phyloP scores from a whole-genome alignment of 2,329 filamentous ascomycete species.

The Xylariales sp. region DNA sequence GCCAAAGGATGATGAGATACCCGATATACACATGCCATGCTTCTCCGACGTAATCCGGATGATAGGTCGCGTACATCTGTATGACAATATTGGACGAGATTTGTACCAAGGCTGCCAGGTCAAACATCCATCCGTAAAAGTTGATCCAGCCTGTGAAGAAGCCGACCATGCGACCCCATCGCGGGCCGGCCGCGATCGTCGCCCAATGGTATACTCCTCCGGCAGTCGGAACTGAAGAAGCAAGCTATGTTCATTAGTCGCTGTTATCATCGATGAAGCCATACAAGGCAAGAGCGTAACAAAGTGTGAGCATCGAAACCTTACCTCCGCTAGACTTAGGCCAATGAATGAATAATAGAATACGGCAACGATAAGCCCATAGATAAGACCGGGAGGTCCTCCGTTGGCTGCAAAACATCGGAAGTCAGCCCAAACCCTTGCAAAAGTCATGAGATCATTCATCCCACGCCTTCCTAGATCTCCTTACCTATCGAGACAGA shows the following conservation, averaged over 20 bases:
- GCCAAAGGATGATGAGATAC: slow-evolving; percentile 52
- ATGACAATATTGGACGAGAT: slow-evolving; percentile 57
- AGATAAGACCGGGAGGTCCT: slow-evolving; percentile 37
- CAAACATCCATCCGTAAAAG: slow-evolving; percentile 59
- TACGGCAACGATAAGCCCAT: slow-evolving; percentile 35
- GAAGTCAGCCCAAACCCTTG: slow-evolving; percentile 5
- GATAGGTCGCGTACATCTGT: slow-evolving; percentile 56
- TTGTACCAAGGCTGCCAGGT: slow-evolving; percentile 52
- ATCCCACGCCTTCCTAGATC: background rate
- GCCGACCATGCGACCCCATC: slow-evolving; percentile 46
- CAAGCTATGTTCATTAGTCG: slow-evolving; percentile 38
- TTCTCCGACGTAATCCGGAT: slow-evolving; percentile 45
- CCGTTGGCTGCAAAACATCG: slow-evolving; percentile 31
- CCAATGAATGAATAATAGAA: slow-evolving; percentile 41
- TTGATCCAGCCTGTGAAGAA: slow-evolving; percentile 47
- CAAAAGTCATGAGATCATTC: slow-evolving; percentile 5
- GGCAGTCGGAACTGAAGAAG: slow-evolving; percentile 56
- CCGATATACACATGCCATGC: slow-evolving; percentile 57
- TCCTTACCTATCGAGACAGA: slow-evolving; percentile 44
- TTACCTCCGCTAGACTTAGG: slow-evolving; percentile 32
- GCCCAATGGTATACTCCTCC: slow-evolving; percentile 60
- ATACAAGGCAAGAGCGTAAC: too few relatives aligned
- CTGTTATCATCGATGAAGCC: background rate
- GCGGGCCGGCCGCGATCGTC: slow-evolving; percentile 50
- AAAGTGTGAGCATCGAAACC: background rate